Evolutionary conservation across 768 basidiomycete genomes (phyloP).

Genomic region (Lactarius tabidus): DNA sequence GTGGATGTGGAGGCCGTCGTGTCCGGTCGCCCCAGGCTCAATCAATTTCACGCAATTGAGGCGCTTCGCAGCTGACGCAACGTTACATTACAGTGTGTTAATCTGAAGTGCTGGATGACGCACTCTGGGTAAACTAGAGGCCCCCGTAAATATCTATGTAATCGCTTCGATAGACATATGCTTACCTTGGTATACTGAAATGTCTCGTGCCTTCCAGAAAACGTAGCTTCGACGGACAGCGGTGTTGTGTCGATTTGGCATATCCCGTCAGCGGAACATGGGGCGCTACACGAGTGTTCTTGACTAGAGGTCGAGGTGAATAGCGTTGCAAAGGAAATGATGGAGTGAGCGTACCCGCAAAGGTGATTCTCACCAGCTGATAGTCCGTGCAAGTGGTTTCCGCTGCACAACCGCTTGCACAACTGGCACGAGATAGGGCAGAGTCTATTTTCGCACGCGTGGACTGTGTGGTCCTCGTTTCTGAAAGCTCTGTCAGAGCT

Average conservation of each 20-base stretch:
- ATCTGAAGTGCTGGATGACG: neutral
- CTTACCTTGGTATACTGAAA: slow-evolving; percentile 63
- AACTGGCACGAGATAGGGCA: slow-evolving; percentile 54
- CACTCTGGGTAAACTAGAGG: slow-evolving; percentile 51
- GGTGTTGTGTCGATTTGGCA: slow-evolving; percentile 59
- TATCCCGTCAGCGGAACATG: slow-evolving; percentile 46
- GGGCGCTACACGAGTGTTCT: slow-evolving; percentile 43
- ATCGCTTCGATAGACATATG: neutral
- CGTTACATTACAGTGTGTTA: neutral
- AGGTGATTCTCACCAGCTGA: slow-evolving; percentile 43
- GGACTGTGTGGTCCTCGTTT: slow-evolving; percentile 41
- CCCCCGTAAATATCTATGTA: too few relatives aligned
- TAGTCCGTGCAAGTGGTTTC: slow-evolving; percentile 50
- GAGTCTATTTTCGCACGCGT: slow-evolving; percentile 48
- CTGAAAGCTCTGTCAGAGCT: slow-evolving; percentile 31
- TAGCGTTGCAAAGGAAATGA: neutral
- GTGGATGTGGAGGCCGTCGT: slow-evolving; percentile 49
- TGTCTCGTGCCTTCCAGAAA: slow-evolving; percentile 54
- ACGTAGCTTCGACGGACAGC: slow-evolving; percentile 58
- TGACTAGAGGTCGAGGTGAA: slow-evolving; percentile 36
- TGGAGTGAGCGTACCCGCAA: slow-evolving; percentile 47
- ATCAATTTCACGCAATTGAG: slow-evolving; percentile 48
- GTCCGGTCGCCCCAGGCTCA: slow-evolving; percentile 33
- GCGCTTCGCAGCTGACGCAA: slow-evolving; percentile 43
- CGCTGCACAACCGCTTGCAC: slow-evolving; percentile 51